A percentile compares a stretch with the other conserved stretches of the same genome.
Evolutionary conservation across 768 basidiomycete genomes (phyloP).

Genomic region (Lentinula raphanica): DNA sequence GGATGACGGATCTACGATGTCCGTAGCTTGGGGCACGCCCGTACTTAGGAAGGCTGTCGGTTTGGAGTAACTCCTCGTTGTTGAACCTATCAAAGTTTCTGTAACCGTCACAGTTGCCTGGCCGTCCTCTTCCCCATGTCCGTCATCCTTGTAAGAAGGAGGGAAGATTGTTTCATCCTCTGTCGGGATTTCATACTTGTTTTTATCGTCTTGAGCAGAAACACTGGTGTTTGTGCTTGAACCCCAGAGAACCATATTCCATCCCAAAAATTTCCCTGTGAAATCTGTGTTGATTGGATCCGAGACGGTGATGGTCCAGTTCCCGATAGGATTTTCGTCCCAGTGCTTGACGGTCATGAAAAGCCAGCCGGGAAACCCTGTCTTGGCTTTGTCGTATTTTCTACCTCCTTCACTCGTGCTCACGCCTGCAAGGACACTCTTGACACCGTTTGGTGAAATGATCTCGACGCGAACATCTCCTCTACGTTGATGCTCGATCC

Average conservation of each 20-base stretch:
- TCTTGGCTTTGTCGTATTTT: conserved; percentile 52
- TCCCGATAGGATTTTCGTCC: conserved; percentile 88
- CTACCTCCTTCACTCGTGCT: conserved; percentile 74
- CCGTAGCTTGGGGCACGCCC: conserved; percentile 55
- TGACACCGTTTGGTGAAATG: conserved; percentile 78
- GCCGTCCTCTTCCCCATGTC: not conserved
- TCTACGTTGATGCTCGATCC: conserved; percentile 79
- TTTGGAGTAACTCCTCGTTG: conserved; percentile 51
- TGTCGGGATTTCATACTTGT: conserved; percentile 52
- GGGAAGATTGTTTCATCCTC: conserved; percentile 43
- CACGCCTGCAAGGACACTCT: conserved; percentile 73
- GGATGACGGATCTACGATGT: conserved; percentile 46
- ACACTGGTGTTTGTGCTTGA: conserved; percentile 68
- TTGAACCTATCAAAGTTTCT: conserved; percentile 30
- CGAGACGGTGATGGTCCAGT: conserved; percentile 84
- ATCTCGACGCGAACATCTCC: conserved; percentile 94
- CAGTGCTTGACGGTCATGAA: conserved; percentile 99
- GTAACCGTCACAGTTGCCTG: conserved; percentile 31
- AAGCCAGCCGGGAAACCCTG: conserved; percentile 86
- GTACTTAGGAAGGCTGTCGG: conserved; percentile 84
- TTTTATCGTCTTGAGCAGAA: conserved; percentile 28
- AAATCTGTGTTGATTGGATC: conserved; percentile 60
- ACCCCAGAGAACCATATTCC: conserved; percentile 95
- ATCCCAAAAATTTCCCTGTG: conserved; percentile 75
- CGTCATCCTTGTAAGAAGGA: conserved; percentile 28